Evolutionary conservation across 2,329 filamentous ascomycete genomes (phyloP).

Genomic region (Basipetospora chlamydospora): DNA sequence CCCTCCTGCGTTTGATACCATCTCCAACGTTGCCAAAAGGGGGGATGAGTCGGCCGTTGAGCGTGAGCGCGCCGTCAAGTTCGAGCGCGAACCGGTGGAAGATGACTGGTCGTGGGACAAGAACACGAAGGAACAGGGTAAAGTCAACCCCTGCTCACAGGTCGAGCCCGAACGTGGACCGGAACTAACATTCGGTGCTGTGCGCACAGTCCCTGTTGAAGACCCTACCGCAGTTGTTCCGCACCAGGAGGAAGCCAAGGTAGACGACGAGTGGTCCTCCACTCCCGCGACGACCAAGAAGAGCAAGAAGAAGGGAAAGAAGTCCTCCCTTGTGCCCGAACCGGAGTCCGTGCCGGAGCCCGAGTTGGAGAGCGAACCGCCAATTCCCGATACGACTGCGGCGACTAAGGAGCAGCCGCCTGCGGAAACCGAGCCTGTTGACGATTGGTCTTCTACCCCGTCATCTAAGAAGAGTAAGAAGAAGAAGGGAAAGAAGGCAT

Average conservation of each 20-base stretch:
- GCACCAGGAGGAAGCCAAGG: too few relatives aligned
- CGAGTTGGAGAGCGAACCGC: slow-evolving; percentile 5
- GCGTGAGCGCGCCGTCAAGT: too few relatives aligned
- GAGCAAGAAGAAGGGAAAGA: slow-evolving; percentile 1
- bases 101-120: neutral
- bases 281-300: neutral
- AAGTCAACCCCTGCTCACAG: neutral
- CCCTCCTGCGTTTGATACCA: too few relatives aligned
- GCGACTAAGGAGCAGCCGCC: too few relatives aligned
- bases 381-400: too few relatives aligned
- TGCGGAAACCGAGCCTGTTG: slow-evolving; percentile 1
- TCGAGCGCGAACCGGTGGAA: neutral
- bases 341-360: slow-evolving; percentile 6
- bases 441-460: neutral
- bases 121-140: neutral
- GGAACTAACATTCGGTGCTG: too few relatives aligned
- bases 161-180: too few relatives aligned
- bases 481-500: slow-evolving; percentile 2
- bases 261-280: neutral
- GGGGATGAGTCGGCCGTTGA: too few relatives aligned
- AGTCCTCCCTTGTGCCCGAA: neutral
- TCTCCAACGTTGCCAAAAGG: too few relatives aligned
- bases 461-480: neutral
- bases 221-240: too few relatives aligned
- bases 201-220: too few relatives aligned